Evolutionary conservation across 352 stramenopile genomes (phyloP), one percentile per base, ranked within the genome.

Genomic region (Phytophthora hybrid): DNA sequence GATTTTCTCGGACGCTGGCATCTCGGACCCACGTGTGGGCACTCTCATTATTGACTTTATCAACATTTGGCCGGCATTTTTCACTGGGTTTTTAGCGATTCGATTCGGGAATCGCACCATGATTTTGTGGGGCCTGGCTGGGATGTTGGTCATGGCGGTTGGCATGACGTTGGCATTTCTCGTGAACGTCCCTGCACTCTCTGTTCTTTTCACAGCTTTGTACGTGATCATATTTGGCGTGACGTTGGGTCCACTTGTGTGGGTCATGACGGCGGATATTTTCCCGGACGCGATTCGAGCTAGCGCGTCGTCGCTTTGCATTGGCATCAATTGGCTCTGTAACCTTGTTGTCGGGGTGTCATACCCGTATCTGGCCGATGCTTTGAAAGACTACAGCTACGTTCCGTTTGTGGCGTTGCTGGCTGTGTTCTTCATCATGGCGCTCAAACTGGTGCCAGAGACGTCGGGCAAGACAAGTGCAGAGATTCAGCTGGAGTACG

Each of bases 401-500:
- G 19, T 89, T 26, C 77, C 83, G 6, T 89, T 91, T 77, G 73
- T 92, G 32, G 70, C 56, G 0, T 66, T 81, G 11, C 64, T 92
- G 34, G 76, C 59, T 23, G 4, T 88, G 9, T 88, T 88, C 59
- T 81, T 73, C 49, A 18, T 68, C 8, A 82, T 89, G 64, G 68
- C 78, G 41, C 73, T 77, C 32, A 71, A 66, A 11, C 60, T 76
- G n/a, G 67, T 93, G 3, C 87, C 87, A 1, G 87, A 93, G 65
- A 93, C 87, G 5, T 83, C 76, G 23, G 80, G 82, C 19, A 90
- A 90, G 55, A 91, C 83, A 13, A 86, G 66, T 46, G 78, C 86
- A 5, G 80, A 90, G 47, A 92, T 93, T 62, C 82, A 89, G 34
- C 49, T 44, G 8, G 73, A 80, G 62, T 91, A 87, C 61, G 66